phyloP scores from a whole-genome alignment of 2,329 filamentous ascomycete species.

The Colletotrichum sp. region DNA sequence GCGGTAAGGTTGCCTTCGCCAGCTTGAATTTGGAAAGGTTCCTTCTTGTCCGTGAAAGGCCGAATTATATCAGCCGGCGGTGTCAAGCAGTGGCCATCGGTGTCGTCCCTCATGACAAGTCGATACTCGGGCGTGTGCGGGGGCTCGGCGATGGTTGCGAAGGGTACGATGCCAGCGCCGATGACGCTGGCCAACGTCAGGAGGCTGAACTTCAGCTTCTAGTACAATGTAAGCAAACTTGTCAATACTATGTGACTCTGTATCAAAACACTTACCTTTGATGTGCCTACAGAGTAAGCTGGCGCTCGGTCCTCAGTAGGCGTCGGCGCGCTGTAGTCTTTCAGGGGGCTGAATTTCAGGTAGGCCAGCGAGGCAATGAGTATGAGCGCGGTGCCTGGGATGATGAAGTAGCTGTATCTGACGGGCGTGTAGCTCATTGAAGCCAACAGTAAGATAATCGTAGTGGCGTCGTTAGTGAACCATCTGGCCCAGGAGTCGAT shows the following conservation, averaged over 20 bases:
- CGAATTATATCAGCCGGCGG: not conserved
- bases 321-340: not conserved
- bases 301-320: not conserved
- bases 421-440: constrained; percentile 29
- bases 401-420: constrained; percentile 25
- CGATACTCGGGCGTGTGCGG: constrained; percentile 18
- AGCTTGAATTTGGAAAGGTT: not conserved
- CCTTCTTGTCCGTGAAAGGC: constrained; percentile 6
- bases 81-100: not conserved
- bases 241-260: fast-evolving
- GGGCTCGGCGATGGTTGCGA: constrained; percentile 14
- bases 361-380: constrained; percentile 33
- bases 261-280: not conserved
- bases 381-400: constrained; percentile 31
- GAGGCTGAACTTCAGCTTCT: constrained; percentile 13
- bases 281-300: not conserved
- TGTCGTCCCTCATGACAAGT: constrained; percentile 13
- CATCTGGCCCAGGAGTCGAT: constrained; percentile 35
- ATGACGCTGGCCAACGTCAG: constrained; percentile 6
- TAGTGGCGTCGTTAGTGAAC: constrained; percentile 32
- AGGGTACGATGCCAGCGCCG: constrained; percentile 20
- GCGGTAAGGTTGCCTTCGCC: constrained; percentile 13
- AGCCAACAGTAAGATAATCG: constrained; percentile 30
- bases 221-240: not conserved
- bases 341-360: constrained; percentile 26